These are phyloP conservation scores for Acer yangbiense DNA, from an alignment of 345 rosid genomes.

Conservation along the genomic window DNA sequence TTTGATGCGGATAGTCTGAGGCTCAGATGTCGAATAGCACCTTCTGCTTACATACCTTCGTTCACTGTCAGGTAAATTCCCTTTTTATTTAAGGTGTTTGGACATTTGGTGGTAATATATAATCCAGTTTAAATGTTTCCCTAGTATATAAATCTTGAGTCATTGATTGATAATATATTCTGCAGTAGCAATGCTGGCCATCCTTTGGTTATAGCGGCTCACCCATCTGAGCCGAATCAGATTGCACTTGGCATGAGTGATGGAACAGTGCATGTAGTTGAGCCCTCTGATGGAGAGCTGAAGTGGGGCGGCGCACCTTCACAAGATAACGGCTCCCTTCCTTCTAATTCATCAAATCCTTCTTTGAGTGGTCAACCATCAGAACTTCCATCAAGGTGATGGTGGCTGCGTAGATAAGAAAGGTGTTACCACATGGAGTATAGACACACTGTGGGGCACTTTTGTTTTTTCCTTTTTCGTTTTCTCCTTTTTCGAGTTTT, in stretches of 20 bases:
- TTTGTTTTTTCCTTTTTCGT: background rate
- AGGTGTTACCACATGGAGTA: slow-evolving; percentile 8
- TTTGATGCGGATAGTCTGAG: slow-evolving; percentile 53
- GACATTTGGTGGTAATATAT: background rate
- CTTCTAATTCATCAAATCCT: slow-evolving; percentile 53
- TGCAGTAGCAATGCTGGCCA: slow-evolving; percentile 32
- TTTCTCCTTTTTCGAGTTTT: background rate
- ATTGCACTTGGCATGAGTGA: slow-evolving; percentile 67
- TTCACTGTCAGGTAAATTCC: slow-evolving; percentile 29
- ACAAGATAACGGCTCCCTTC: slow-evolving; percentile 41
- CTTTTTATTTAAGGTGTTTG: background rate
- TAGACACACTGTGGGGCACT: slow-evolving; percentile 13
- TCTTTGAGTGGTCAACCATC: slow-evolving; percentile 42
- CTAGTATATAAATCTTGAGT: background rate
- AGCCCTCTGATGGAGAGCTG: slow-evolving; percentile 48
- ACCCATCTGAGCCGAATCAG: slow-evolving; percentile 66
- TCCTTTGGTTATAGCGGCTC: slow-evolving; percentile 61
- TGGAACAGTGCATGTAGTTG: slow-evolving; percentile 59
- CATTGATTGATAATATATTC: background rate
- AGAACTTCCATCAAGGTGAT: slow-evolving; percentile 43
- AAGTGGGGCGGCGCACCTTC: slow-evolving; percentile 51
- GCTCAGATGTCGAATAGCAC: slow-evolving; percentile 49
- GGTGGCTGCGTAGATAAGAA: slow-evolving; percentile 1
- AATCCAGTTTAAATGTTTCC: background rate
- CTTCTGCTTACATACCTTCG: slow-evolving; percentile 48